Conservation (phyloP, 257 asterid genomes). For the Euphrasia confusa region DNA sequence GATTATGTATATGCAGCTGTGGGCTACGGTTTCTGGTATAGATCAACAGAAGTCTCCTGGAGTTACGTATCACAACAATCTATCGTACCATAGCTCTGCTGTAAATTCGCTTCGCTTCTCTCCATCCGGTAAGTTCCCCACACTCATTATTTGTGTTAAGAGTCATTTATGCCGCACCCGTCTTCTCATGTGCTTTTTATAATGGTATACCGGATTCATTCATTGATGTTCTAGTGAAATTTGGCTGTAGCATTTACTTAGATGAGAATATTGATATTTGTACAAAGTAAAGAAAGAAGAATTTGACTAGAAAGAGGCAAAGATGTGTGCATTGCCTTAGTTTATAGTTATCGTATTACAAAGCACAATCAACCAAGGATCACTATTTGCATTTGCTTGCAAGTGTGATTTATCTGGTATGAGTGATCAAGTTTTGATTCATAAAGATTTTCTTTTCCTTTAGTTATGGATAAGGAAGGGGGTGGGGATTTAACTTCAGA, state of each 20-base stretch:
- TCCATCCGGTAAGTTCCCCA: conserved; percentile 56
- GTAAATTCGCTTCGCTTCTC: conserved; percentile 92
- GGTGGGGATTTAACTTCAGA: conserved; percentile 1
- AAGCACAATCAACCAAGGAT: not conserved
- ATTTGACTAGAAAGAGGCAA: not conserved
- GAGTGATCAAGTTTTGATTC: not conserved
- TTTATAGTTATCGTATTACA: not conserved
- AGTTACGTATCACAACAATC: conserved; percentile 65
- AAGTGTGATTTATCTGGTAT: not conserved
- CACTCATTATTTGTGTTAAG: not conserved
- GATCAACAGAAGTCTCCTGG: conserved; percentile 57
- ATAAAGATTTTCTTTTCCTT: not conserved
- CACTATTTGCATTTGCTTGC: conserved; percentile 5
- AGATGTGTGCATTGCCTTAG: not conserved
- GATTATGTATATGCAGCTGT: conserved; percentile 48
- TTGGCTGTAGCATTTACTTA: not conserved
- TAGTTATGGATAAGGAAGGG: not conserved
- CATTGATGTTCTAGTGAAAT: not conserved
- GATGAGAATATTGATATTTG: not conserved
- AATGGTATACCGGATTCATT: conserved; percentile 11
- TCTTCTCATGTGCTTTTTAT: not conserved
- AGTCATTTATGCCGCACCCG: not conserved
- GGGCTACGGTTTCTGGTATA: conserved; percentile 53
- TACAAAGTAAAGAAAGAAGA: not conserved
- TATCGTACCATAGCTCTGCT: conserved; percentile 78